Evolutionary conservation across 352 stramenopile genomes (phyloP), one percentile per base, ranked within the genome.

Genomic region (Globisporangium echinulatum): DNA sequence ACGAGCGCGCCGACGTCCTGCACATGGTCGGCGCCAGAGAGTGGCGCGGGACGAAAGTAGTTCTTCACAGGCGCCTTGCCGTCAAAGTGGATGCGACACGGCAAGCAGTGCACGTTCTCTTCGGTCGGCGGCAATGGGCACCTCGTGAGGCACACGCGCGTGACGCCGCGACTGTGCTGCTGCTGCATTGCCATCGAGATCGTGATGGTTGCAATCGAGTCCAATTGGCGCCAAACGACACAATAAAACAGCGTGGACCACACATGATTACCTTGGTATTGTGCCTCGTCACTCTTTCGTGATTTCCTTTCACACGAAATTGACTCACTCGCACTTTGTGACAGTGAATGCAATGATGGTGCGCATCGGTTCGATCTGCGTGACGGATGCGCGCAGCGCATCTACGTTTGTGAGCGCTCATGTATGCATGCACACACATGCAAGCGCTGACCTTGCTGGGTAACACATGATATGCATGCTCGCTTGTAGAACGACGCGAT

Each of bases 51-150:
- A 11, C 57, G 76, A 67, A 94, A 94, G 59, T 88, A 92, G 49
- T 70, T 87, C 68, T 89, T 87, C 47, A 94, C 77, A 0, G 76
- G 52, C 4, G 85, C 85, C 7, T 65, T 53, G 2, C 85, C 85
- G 61, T 91, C 68, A 58, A 78, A 75, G 57, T 90, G 71, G 51
- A 94, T 84, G 46, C 76, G 77, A 47, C 85, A 94, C 15, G 85
- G 85, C 51, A 94, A 64, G 37, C 80, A 87, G 65, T 94, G 85
- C 60, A 94, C 75, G 37, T 62, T 68, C 52, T 79, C 56, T 44
- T 88, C 77, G 1, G 74, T 48, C 7, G 79, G 60, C 15, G 75
- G 74, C 55, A 94, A 64, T 38, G 85, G 85, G 42, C 82, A 94
- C 51, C 85, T 78, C 68, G 82, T 91, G 52, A 89, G 68, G 66